Evolutionary conservation across 768 basidiomycete genomes (phyloP).

Genomic region (Udeniomyces megalosporus): DNA sequence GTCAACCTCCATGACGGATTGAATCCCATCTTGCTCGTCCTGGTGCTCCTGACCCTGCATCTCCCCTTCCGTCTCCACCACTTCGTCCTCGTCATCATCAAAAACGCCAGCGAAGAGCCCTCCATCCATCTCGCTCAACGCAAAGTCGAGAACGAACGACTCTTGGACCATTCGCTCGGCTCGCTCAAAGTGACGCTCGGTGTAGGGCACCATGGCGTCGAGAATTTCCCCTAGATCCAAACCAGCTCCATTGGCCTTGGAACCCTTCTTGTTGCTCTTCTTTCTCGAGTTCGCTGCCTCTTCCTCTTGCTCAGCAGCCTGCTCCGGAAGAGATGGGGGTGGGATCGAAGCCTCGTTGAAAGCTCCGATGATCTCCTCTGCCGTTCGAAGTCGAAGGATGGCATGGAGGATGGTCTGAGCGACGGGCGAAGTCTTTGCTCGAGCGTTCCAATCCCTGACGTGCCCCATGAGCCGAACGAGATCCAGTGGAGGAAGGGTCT

Average conservation of each 20-base stretch:
- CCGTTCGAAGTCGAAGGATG: conserved; percentile 55
- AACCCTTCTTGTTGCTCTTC: conserved; percentile 26
- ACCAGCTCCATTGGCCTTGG: conserved; percentile 6
- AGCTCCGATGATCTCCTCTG: conserved; percentile 54
- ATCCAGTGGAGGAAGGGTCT: conserved; percentile 51
- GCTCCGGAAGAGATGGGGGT: conserved; percentile 15
- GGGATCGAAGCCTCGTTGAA: conserved; percentile 33
- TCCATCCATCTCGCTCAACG: conserved; percentile 16
- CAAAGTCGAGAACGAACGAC: conserved; percentile 78
- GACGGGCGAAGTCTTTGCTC: conserved; percentile 64
- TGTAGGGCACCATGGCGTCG: conserved; percentile 80
- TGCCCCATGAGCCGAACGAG: conserved; percentile 66
- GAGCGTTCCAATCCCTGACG: conserved; percentile 87
- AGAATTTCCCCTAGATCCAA: conserved; percentile 51
- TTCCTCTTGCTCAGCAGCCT: conserved; percentile 12
- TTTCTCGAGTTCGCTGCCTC: conserved; percentile 7
- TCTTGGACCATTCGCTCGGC: conserved; percentile 81
- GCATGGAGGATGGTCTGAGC: conserved; percentile 75
- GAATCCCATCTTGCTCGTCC: not conserved
- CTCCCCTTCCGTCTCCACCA: not conserved
- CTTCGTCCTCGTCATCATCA: conserved; percentile 2
- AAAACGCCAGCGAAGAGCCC: conserved; percentile 9
- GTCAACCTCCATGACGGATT: not conserved
- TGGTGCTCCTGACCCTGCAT: not conserved
- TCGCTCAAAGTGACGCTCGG: conserved; percentile 74